phyloP scores from a whole-genome alignment of 2,329 filamentous ascomycete species.

The Sporothrix euskadiensis region DNA sequence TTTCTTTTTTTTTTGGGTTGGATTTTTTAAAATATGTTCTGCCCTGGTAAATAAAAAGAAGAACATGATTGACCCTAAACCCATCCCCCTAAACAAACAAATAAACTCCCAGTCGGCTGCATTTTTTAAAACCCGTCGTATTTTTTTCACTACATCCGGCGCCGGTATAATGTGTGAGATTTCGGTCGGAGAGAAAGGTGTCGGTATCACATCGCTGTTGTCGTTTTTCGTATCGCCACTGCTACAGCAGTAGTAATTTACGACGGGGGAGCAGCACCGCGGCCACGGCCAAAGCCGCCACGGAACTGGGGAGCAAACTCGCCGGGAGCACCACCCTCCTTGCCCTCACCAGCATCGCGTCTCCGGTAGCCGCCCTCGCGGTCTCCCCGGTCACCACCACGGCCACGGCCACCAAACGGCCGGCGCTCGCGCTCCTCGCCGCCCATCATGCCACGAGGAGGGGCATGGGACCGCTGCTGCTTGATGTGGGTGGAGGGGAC shows the following conservation, averaged over 20 bases:
- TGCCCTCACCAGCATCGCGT: slow-evolving; percentile 80
- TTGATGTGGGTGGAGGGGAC: slow-evolving; percentile 99
- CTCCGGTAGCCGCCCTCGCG: slow-evolving; percentile 90
- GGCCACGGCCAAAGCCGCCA: slow-evolving; percentile 86
- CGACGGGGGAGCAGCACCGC: slow-evolving; percentile 71
- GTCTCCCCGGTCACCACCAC: slow-evolving; percentile 74
- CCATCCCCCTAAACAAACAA: slow-evolving; percentile 30
- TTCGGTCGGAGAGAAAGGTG: slow-evolving; percentile 22
- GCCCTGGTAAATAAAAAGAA: slow-evolving; percentile 28
- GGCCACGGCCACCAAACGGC: slow-evolving; percentile 77
- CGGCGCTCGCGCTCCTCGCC: slow-evolving; percentile 79
- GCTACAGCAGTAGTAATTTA: slow-evolving; percentile 42
- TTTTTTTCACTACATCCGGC: slow-evolving; percentile 26
- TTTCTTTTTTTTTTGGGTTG: slow-evolving; percentile 23
- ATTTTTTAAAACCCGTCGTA: slow-evolving; percentile 14
- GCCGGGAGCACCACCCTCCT: slow-evolving; percentile 89
- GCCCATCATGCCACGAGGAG: slow-evolving; percentile 97
- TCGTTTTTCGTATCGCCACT: slow-evolving; percentile 4
- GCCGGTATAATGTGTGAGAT: slow-evolving; percentile 23
- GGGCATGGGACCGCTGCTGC: slow-evolving; percentile 98
- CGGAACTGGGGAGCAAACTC: slow-evolving; percentile 93
- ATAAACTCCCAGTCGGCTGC: slow-evolving; percentile 31
- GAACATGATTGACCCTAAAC: slow-evolving; percentile 26
- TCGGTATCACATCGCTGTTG: slow-evolving; percentile 22
- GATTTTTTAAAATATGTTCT: slow-evolving; percentile 21